phyloP scores from a whole-genome alignment of 345 rosid genomes.

The Citrus australasica region DNA sequence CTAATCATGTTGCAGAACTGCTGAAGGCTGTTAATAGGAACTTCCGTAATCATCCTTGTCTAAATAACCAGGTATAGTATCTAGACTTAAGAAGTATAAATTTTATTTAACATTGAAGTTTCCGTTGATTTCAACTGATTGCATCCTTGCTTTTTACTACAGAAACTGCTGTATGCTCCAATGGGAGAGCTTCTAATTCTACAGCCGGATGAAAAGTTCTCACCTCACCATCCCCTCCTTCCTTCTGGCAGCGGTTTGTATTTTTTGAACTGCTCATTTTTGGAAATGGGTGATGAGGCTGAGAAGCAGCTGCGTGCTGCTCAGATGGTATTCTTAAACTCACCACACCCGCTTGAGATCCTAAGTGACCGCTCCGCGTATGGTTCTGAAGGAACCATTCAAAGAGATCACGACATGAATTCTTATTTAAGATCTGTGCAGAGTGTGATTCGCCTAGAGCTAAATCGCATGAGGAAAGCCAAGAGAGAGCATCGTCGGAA shows the following conservation, averaged over 20 bases:
- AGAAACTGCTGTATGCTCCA: constrained; percentile 79
- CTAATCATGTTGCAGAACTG: constrained; percentile 67
- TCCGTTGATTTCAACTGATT: neutral
- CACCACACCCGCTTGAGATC: constrained; percentile 99
- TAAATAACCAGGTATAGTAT: constrained; percentile 62
- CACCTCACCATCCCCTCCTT: constrained; percentile 84
- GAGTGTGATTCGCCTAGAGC: constrained; percentile 63
- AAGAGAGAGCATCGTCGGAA: constrained; percentile 52
- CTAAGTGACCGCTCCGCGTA: constrained; percentile 80
- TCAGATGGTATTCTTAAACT: constrained; percentile 63
- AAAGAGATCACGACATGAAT: constrained; percentile 88
- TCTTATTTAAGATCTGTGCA: constrained; percentile 71
- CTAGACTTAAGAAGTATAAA: neutral
- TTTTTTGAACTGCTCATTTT: constrained; percentile 39
- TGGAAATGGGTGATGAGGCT: constrained; percentile 36
- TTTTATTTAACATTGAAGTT: neutral
- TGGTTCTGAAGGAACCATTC: constrained; percentile 82
- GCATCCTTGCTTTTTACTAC: constrained; percentile 14
- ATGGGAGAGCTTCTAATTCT: constrained; percentile 94
- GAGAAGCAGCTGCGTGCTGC: constrained; percentile 74
- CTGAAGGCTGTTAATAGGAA: constrained; percentile 84
- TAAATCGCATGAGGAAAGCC: constrained; percentile 55
- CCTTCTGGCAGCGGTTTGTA: constrained; percentile 93
- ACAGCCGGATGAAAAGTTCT: constrained; percentile 87
- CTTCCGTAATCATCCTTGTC: constrained; percentile 88